Conservation (phyloP, 257 asterid genomes). For the Petunia secreta region DNA sequence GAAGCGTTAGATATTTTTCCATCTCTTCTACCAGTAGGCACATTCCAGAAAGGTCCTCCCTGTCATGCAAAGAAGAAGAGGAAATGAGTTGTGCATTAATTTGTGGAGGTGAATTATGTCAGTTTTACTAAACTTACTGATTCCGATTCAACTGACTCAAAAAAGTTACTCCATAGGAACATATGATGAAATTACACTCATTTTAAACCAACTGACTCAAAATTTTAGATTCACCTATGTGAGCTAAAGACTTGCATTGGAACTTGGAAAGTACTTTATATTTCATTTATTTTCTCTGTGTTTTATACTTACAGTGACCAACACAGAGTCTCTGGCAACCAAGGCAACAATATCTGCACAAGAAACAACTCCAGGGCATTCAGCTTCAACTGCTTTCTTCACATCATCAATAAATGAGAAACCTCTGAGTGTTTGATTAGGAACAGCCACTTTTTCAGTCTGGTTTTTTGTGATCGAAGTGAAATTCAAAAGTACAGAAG, state of each 20-base stretch:
- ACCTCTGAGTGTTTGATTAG: conserved; percentile 28
- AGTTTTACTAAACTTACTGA: neutral
- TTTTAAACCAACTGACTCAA: neutral
- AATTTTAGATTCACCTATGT: neutral
- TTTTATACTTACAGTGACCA: conserved; percentile 19
- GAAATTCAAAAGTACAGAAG: conserved; percentile 30
- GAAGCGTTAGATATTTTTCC: conserved; percentile 36
- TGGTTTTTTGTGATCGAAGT: conserved; percentile 28
- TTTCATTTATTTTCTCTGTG: neutral
- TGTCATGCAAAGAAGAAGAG: neutral
- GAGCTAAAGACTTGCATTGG: neutral
- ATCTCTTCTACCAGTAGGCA: conserved; percentile 45
- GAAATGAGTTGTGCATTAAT: neutral
- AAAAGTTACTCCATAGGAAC: neutral
- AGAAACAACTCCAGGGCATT: conserved; percentile 34
- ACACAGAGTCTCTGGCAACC: conserved; percentile 37
- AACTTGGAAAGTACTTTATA: neutral
- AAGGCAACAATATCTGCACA: conserved; percentile 34
- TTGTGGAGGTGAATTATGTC: neutral
- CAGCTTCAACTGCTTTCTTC: conserved; percentile 25
- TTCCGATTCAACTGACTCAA: no score
- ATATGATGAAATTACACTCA: neutral
- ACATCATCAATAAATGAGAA: conserved; percentile 28
- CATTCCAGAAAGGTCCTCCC: conserved; percentile 44
- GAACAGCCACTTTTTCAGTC: conserved; percentile 25